A percentile compares a stretch with the other conserved stretches of the same genome.
These are phyloP conservation scores for Bacidia rubella DNA, from an alignment of 495 filamentous ascomycete genomes.

Conservation along the genomic window DNA sequence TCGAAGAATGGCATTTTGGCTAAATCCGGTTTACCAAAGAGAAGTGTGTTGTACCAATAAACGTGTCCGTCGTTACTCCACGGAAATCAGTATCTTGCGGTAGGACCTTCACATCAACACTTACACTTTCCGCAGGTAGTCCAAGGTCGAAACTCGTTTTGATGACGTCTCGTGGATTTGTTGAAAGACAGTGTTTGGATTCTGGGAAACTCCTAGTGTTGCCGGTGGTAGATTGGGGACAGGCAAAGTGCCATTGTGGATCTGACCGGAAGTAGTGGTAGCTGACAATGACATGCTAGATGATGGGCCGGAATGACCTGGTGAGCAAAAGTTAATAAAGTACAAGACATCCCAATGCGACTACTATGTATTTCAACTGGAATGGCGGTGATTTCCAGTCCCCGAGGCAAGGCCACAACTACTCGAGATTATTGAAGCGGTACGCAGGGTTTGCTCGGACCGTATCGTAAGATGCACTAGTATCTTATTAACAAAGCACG, in stretches of 20 bases:
- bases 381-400: too few species aligned
- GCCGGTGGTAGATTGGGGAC: slow-evolving; percentile 10
- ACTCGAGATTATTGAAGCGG: too few species aligned
- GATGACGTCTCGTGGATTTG: slow-evolving; percentile 80
- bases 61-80: slow-evolving; percentile 77
- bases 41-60: slow-evolving; percentile 95
- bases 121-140: slow-evolving; percentile 85
- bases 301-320: too few species aligned
- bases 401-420: too few species aligned
- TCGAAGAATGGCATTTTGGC: slow-evolving; percentile 75
- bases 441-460: too few species aligned
- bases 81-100: slow-evolving; percentile 12
- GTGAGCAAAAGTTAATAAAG: too few species aligned
- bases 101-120: too few species aligned
- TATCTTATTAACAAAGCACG: too few species aligned
- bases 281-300: background rate
- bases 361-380: too few species aligned
- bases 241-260: slow-evolving; percentile 10
- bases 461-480: too few species aligned
- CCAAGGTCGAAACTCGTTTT: slow-evolving; percentile 91
- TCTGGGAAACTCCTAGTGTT: slow-evolving; percentile 36
- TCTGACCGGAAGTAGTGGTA: background rate
- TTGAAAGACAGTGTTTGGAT: slow-evolving; percentile 56
- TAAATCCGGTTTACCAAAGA: slow-evolving; percentile 75
- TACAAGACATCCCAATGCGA: too few species aligned